These are phyloP conservation scores for Exidia glandulosa DNA, from an alignment of 768 basidiomycete species.

Conservation along the genomic window DNA sequence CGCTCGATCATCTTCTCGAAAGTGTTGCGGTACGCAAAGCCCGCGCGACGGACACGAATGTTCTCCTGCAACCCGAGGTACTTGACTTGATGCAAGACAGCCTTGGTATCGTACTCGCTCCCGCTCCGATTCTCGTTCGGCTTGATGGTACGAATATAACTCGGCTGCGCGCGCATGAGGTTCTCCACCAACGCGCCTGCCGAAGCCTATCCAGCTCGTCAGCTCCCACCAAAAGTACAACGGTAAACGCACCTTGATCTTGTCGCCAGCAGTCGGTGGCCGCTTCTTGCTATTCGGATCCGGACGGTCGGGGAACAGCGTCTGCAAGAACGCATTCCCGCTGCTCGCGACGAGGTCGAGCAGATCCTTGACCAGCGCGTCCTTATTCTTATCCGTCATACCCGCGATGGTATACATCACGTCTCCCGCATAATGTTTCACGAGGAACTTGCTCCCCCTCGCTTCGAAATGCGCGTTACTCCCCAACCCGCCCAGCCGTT, in stretches of 20 bases:
- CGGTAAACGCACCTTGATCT: slow-evolving; percentile 80
- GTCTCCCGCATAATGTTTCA: slow-evolving; percentile 96
- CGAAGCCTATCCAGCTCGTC: slow-evolving; percentile 43
- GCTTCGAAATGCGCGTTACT: slow-evolving; percentile 91
- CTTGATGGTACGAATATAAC: slow-evolving; percentile 98
- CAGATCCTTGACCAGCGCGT: slow-evolving; percentile 87
- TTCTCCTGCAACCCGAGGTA: slow-evolving; percentile 98
- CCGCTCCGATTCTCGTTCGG: slow-evolving; percentile 93
- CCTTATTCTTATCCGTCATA: slow-evolving; percentile 99
- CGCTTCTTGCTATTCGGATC: slow-evolving; percentile 97
- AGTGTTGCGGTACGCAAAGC: slow-evolving; percentile 96
- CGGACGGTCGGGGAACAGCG: slow-evolving; percentile 84
- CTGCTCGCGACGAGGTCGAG: slow-evolving; percentile 79
- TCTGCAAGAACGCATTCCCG: slow-evolving; percentile 75
- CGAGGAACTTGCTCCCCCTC: slow-evolving; percentile 87
- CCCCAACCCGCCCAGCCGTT: slow-evolving; percentile 70
- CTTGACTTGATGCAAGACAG: slow-evolving; percentile 97
- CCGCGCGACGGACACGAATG: slow-evolving; percentile 91
- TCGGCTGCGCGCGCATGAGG: slow-evolving; percentile 92
- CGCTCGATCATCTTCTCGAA: slow-evolving; percentile 99
- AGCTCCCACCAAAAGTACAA: neutral
- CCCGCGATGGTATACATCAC: slow-evolving; percentile 96
- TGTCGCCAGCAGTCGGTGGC: slow-evolving; percentile 94
- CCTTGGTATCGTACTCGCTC: slow-evolving; percentile 87
- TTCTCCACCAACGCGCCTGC: slow-evolving; percentile 95